Base-by-base conservation (phyloP, 73 alveolate genomes). In the Breviolum minutum region DNA sequence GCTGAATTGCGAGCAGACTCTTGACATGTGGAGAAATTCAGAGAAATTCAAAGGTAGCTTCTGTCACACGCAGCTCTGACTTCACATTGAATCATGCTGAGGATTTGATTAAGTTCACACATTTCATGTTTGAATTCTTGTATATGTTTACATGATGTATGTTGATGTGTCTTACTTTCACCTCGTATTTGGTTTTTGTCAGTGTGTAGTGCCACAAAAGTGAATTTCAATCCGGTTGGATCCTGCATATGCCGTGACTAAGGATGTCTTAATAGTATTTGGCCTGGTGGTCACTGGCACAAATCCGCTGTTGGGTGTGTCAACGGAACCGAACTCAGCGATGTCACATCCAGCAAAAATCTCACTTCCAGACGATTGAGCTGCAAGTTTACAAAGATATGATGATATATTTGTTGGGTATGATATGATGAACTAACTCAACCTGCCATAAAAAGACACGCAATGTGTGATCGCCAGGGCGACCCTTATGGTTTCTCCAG, bases 281-380 rank as follows among this genome's bases (percentile, higher is more conserved):
- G 96, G 96, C 74, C 16, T 90, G 76, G 74, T 48, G 62, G 96
- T 90, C 63, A 90, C 96, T n/a, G 96, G 96, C 29, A 90, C 87
- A 7, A 90, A 90, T 54, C 96, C 87, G 24, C 74, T 90, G 40
- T 19, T 90, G 40, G 96, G 96, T 3, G 96, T 90, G 62, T 90
- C 96, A 26, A 90, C 32, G 85, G 96, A 87, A 3, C 54, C 54
- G 54, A 27, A 40, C 54, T 40, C 54, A 40, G 54, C 54, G 3
- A 40, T 40, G 54, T 40, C 54, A 40, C 54, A 40, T 40, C 54
- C 54, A 40, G 54, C 54, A 40, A 40, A 40, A 40, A 40, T 40
- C 54, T 40, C 54, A 40, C 54, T 40, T 40, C 54, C 54, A 40
- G 54, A 40, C 54, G 54, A 40, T 40, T 40, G 54, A 40, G 54